Conservation (phyloP, 2,329 filamentous ascomycete species). For the Sclerotinia minor region DNA sequence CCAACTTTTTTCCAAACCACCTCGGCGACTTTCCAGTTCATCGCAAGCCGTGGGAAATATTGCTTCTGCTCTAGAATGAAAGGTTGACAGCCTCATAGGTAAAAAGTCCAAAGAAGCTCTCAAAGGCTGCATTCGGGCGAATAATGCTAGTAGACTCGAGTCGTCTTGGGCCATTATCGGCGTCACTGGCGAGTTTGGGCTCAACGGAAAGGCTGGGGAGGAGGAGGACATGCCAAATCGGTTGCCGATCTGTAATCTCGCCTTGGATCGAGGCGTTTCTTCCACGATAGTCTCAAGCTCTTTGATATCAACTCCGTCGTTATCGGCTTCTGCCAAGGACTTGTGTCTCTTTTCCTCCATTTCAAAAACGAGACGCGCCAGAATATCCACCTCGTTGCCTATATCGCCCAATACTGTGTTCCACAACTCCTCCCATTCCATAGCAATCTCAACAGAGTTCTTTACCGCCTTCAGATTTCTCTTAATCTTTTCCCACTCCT, state of each 20-base stretch:
- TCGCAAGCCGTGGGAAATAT: conserved; percentile 90
- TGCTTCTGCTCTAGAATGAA: conserved; percentile 72
- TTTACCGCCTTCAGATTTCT: conserved; percentile 76
- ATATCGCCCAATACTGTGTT: conserved; percentile 91
- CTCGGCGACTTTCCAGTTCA: conserved; percentile 75
- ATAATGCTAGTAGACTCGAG: conserved; percentile 82
- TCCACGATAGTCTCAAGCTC: conserved; percentile 93
- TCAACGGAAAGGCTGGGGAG: conserved; percentile 55
- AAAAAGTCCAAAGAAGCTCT: conserved; percentile 92
- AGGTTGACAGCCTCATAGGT: conserved; percentile 89
- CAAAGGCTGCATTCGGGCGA: conserved; percentile 92
- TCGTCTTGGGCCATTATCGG: conserved; percentile 71
- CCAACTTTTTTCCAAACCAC: conserved; percentile 79
- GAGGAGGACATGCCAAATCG: conserved; percentile 68
- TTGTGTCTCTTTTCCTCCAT: conserved; percentile 96
- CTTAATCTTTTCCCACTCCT: conserved; percentile 82
- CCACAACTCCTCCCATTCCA: conserved; percentile 99
- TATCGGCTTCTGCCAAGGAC: conserved; percentile 61
- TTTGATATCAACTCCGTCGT: conserved; percentile 73
- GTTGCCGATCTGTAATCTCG: conserved; percentile 57
- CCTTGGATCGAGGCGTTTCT: conserved; percentile 64
- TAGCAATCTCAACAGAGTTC: conserved; percentile 89
- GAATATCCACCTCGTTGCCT: conserved; percentile 79
- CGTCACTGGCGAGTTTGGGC: conserved; percentile 60
- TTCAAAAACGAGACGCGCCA: conserved; percentile 83